Percentiles rank a stretch among this genome's conserved stretches.
Evolutionary conservation across 768 basidiomycete genomes (phyloP).

Genomic region (Lactarius psammicola): DNA sequence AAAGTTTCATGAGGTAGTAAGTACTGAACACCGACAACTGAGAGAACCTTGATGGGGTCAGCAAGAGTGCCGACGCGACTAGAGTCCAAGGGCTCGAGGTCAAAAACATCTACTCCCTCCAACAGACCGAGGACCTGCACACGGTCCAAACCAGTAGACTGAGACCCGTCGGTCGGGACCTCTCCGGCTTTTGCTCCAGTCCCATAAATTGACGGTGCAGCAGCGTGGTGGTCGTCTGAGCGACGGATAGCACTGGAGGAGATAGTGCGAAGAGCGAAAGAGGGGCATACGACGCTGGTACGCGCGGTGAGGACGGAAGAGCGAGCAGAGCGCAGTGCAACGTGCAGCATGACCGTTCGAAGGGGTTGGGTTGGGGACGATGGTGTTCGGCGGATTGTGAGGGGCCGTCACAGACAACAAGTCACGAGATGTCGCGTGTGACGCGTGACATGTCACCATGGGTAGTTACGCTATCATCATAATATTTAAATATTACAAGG

Average conservation of each 20-base stretch:
- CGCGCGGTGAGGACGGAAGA: slow-evolving; percentile 24
- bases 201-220: slow-evolving; percentile 67
- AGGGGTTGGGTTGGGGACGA: neutral
- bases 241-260: slow-evolving; percentile 54
- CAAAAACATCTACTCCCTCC: slow-evolving; percentile 88
- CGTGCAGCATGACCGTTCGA: slow-evolving; percentile 35
- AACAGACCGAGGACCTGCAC: slow-evolving; percentile 88
- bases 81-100: slow-evolving; percentile 79
- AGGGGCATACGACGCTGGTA: slow-evolving; percentile 14
- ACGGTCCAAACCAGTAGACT: slow-evolving; percentile 96
- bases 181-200: slow-evolving; percentile 68
- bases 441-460: too few relatives aligned
- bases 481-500: slow-evolving; percentile 20
- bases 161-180: slow-evolving; percentile 81
- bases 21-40: slow-evolving; percentile 59
- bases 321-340: slow-evolving; percentile 34
- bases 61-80: slow-evolving; percentile 83
- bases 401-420: slow-evolving; percentile 10
- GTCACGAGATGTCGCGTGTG: slow-evolving; percentile 3
- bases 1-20: slow-evolving; percentile 1
- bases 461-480: too few relatives aligned
- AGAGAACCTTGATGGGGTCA: slow-evolving; percentile 84
- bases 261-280: slow-evolving; percentile 50
- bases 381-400: slow-evolving; percentile 9
- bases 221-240: slow-evolving; percentile 47